phyloP scores from a whole-genome alignment of 495 filamentous ascomycete species.

The Hypoxylon rickii region DNA sequence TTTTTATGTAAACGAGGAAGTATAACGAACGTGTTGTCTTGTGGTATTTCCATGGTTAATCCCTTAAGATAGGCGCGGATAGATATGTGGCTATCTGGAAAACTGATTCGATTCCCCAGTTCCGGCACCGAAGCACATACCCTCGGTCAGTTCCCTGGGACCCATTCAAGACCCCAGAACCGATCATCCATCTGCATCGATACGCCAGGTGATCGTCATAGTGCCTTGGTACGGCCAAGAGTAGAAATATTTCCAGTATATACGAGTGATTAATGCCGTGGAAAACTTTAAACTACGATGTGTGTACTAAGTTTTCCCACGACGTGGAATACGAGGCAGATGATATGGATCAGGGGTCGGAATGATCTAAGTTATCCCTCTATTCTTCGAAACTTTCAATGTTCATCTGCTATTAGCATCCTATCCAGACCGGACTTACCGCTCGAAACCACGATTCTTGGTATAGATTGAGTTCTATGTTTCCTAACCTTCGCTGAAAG shows the following conservation, averaged over 20 bases:
- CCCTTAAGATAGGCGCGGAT: background rate
- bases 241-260: background rate
- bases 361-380: background rate
- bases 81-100: background rate
- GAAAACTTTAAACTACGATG: conserved; percentile 6
- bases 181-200: background rate
- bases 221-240: background rate
- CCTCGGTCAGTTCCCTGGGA: background rate
- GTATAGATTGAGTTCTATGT: too few species aligned
- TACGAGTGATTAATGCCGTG: background rate
- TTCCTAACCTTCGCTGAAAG: too few species aligned
- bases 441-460: too few species aligned
- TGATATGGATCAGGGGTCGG: conserved; percentile 6
- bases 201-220: conserved; percentile 1
- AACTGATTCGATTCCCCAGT: background rate
- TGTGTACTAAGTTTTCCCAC: conserved; percentile 4
- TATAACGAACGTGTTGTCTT: too few species aligned
- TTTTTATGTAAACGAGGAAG: too few species aligned
- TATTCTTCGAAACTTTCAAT: background rate
- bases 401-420: background rate
- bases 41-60: background rate
- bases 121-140: background rate
- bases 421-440: background rate
- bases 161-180: background rate
- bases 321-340: background rate